Evolutionary conservation across 768 basidiomycete genomes (phyloP).

Genomic region (Nidularia sp.): DNA sequence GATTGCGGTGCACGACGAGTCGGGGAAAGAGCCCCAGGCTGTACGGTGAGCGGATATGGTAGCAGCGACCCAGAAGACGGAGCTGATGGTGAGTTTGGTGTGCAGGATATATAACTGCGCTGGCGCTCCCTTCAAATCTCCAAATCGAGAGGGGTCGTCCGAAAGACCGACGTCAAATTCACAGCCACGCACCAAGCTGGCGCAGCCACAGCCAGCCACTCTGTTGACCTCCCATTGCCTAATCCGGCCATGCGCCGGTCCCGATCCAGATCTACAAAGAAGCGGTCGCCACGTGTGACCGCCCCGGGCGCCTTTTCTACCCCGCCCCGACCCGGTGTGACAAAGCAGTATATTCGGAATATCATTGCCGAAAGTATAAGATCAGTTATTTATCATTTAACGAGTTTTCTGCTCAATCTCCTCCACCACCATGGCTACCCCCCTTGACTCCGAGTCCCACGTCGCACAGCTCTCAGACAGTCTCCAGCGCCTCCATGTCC

Average conservation of each 20-base stretch:
- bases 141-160: conserved; percentile 20
- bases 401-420: background rate
- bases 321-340: no score
- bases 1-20: conserved; percentile 32
- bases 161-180: conserved; percentile 19
- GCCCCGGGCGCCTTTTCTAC: background rate
- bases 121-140: conserved; percentile 29
- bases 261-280: background rate
- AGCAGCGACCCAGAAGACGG: conserved; percentile 35
- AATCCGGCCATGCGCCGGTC: no score
- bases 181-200: conserved; percentile 6
- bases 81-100: conserved; percentile 13
- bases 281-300: conserved; percentile 2
- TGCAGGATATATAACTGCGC: conserved; percentile 14
- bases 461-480: conserved; percentile 36
- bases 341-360: no score
- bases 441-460: conserved; percentile 10
- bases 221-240: background rate
- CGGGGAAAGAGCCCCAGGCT: conserved; percentile 22
- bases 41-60: conserved; percentile 41
- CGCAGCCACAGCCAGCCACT: background rate
- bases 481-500: conserved; percentile 43
- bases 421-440: conserved; percentile 9
- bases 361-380: no score
- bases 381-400: no score